phyloP scores from a whole-genome alignment of 106 monocot species.

The Narthecium ossifragum region DNA sequence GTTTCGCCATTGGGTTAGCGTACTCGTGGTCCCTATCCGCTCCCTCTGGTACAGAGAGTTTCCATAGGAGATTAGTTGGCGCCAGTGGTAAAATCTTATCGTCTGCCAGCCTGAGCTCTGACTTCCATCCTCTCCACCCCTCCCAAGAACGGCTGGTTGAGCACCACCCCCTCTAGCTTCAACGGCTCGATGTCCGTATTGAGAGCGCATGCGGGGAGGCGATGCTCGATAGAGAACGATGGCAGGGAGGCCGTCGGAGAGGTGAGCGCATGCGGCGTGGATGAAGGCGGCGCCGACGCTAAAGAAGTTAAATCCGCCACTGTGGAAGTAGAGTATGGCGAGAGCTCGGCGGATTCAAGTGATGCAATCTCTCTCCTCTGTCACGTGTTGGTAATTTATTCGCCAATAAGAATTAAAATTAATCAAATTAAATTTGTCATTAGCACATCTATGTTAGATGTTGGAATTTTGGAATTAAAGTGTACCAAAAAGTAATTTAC shows the following conservation, averaged over 20 bases:
- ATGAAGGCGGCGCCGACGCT: not conserved
- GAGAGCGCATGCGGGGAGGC: not conserved
- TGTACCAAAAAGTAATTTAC: too few species aligned
- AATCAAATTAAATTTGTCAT: too few species aligned
- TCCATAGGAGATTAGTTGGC: constrained; percentile 34
- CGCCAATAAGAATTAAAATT: too few species aligned
- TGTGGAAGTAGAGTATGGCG: constrained; percentile 17
- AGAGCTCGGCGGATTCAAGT: not conserved
- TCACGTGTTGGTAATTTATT: too few species aligned
- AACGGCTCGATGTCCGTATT: not conserved
- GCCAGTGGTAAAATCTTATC: constrained; percentile 25
- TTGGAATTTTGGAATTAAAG: too few species aligned
- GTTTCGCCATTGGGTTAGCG: constrained; percentile 18
- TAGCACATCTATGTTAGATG: too few species aligned
- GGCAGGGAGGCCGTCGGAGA: not conserved
- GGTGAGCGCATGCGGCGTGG: not conserved
- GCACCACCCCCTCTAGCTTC: not conserved
- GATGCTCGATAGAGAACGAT: constrained; percentile 3
- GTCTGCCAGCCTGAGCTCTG: constrained; percentile 24
- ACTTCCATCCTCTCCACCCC: constrained; percentile 11
- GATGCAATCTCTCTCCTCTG: too few species aligned
- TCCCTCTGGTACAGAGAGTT: constrained; percentile 25
- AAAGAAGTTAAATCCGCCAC: constrained; percentile 21
- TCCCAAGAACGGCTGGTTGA: constrained; percentile 8
- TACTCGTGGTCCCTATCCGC: constrained; percentile 32